Conservation (phyloP, 2,329 filamentous ascomycete genomes). For the Aschersonia sp. region DNA sequence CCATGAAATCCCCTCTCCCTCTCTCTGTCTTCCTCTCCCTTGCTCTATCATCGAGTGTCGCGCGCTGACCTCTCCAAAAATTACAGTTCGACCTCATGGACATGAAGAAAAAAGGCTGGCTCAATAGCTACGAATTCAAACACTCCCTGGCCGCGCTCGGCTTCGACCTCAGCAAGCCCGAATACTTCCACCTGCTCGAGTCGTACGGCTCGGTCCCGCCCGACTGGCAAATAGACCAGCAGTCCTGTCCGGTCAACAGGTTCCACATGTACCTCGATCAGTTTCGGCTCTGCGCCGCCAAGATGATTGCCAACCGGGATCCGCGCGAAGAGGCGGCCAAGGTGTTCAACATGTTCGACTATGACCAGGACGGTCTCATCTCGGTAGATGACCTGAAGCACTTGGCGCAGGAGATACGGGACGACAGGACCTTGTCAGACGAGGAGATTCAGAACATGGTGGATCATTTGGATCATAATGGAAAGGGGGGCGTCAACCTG, state of each 20-base stretch:
- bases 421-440: conserved; percentile 65
- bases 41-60: not conserved
- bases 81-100: conserved; percentile 84
- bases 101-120: conserved; percentile 82
- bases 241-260: conserved; percentile 27
- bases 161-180: conserved; percentile 77
- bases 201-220: conserved; percentile 62
- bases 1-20: conserved; percentile 7
- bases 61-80: not conserved
- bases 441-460: conserved; percentile 93
- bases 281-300: conserved; percentile 56
- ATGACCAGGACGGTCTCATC: conserved; percentile 81
- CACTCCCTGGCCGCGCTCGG: conserved; percentile 92
- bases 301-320: conserved; percentile 68
- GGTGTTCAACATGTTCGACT: conserved; percentile 88
- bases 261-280: conserved; percentile 38
- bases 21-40: not conserved
- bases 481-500: conserved; percentile 63
- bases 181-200: conserved; percentile 69
- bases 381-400: conserved; percentile 75
- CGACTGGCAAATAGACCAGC: conserved; percentile 31
- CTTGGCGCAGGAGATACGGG: conserved; percentile 81
- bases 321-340: conserved; percentile 82
- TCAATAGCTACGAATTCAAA: conserved; percentile 97
- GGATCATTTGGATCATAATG: conserved; percentile 92